Evolutionary conservation across 2,329 filamentous ascomycete species (phyloP).

Genomic region (Uncinocarpus reesii): DNA sequence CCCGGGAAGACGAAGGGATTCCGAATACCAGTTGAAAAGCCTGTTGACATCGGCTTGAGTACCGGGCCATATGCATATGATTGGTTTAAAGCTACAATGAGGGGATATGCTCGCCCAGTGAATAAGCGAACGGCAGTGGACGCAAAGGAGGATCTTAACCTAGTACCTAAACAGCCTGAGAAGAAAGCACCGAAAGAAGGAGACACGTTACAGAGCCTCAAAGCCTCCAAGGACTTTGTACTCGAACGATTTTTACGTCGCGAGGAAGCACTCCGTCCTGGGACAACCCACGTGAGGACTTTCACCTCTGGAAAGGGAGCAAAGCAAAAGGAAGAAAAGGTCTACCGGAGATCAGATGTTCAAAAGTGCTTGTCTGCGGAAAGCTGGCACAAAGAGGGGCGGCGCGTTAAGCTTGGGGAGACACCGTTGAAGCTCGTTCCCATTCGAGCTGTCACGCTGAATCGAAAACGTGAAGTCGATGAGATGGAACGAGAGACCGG

Average conservation of each 20-base stretch:
- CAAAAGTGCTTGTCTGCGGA: conserved; percentile 81
- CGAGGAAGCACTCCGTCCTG: conserved; percentile 72
- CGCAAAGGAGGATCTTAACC: conserved; percentile 69
- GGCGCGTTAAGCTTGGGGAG: conserved; percentile 60
- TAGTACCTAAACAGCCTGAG: conserved; percentile 61
- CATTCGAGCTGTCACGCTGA: conserved; percentile 79
- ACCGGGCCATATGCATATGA: conserved; percentile 69
- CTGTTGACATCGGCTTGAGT: conserved; percentile 65
- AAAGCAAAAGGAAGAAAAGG: conserved; percentile 63
- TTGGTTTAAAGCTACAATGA: conserved; percentile 78
- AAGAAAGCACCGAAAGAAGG: conserved; percentile 65
- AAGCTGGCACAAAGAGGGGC: conserved; percentile 95
- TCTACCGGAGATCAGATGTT: conserved; percentile 70
- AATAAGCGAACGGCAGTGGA: conserved; percentile 57
- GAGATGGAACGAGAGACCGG: conserved; percentile 71
- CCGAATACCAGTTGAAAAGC: conserved; percentile 67
- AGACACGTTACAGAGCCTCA: conserved; percentile 80
- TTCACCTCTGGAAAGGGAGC: conserved; percentile 69
- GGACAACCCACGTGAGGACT: conserved; percentile 57
- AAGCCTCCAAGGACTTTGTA: conserved; percentile 72
- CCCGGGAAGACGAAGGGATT: conserved; percentile 85
- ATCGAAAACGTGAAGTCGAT: conserved; percentile 77
- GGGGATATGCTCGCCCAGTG: conserved; percentile 53
- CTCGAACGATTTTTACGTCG: conserved; percentile 77
- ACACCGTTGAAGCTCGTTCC: conserved; percentile 76